Evolutionary conservation across 768 basidiomycete species (phyloP).

Genomic region (Suillus variegatus): DNA sequence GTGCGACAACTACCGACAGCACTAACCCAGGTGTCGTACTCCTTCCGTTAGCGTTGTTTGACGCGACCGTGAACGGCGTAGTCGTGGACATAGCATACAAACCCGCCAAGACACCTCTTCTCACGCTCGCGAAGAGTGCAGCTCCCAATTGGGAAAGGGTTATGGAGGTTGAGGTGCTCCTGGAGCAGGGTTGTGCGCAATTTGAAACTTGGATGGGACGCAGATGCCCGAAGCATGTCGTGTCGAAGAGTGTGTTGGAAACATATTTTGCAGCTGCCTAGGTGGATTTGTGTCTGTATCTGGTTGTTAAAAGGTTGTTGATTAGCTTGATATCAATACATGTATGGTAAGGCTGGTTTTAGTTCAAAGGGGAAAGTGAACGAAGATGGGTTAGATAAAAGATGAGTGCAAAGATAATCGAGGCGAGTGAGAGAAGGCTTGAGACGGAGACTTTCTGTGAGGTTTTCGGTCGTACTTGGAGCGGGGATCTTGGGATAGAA

Average conservation of each 20-base stretch:
- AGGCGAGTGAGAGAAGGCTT: too few species aligned
- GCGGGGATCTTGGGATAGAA: too few species aligned
- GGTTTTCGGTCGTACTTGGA: too few species aligned
- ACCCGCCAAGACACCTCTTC: constrained; percentile 81
- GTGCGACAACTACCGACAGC: constrained; percentile 48
- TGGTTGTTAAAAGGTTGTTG: background rate
- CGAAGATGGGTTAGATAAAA: too few species aligned
- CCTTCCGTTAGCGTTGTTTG: constrained; percentile 60
- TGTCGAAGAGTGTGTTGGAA: constrained; percentile 51
- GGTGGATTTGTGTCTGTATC: background rate
- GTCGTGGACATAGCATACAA: constrained; percentile 96
- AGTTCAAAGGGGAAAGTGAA: too few species aligned
- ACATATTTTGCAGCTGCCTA: constrained; percentile 36
- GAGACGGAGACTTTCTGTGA: too few species aligned
- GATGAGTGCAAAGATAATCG: background rate
- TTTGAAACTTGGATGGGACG: constrained; percentile 82
- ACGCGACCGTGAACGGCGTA: constrained; percentile 60
- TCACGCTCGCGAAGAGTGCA: constrained; percentile 59
- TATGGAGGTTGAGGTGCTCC: constrained; percentile 79
- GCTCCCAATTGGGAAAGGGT: constrained; percentile 65
- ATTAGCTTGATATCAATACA: background rate
- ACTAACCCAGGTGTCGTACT: constrained; percentile 36
- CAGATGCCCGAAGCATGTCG: constrained; percentile 49
- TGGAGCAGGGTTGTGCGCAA: constrained; percentile 89
- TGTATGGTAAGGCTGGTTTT: background rate